These are phyloP conservation scores for Boletus fagicola DNA, from an alignment of 768 basidiomycete genomes.

Conservation along the genomic window DNA sequence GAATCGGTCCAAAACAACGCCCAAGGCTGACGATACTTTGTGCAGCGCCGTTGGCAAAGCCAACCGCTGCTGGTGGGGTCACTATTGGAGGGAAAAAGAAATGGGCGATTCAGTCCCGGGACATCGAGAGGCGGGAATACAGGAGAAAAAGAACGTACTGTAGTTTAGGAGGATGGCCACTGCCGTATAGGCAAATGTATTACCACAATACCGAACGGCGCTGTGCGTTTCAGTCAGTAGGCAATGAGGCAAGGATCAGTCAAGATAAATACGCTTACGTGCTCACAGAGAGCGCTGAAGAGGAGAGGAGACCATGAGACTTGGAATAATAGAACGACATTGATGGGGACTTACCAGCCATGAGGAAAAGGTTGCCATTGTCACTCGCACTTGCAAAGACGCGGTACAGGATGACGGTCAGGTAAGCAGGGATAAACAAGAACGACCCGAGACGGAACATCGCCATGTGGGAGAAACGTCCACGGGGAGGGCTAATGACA, in stretches of 20 bases:
- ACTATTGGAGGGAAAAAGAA: slow-evolving; percentile 43
- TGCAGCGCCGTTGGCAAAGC: slow-evolving; percentile 92
- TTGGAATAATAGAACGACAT: neutral
- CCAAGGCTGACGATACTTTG: slow-evolving; percentile 95
- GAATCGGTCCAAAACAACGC: slow-evolving; percentile 83
- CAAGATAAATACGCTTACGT: slow-evolving; percentile 53
- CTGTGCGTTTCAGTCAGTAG: slow-evolving; percentile 37
- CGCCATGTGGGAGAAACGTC: slow-evolving; percentile 77
- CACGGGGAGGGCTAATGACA: slow-evolving; percentile 64
- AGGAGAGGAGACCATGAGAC: slow-evolving; percentile 5
- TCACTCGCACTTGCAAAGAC: slow-evolving; percentile 65
- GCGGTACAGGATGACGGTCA: slow-evolving; percentile 73
- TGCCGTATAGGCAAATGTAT: slow-evolving; percentile 87
- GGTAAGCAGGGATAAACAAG: slow-evolving; percentile 87
- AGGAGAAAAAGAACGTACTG: slow-evolving; percentile 44
- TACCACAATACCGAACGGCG: slow-evolving; percentile 83
- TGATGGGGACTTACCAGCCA: slow-evolving; percentile 57
- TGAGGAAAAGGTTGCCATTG: slow-evolving; percentile 75
- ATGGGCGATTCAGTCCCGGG: neutral
- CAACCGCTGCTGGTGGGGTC: slow-evolving; percentile 87
- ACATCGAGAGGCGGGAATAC: neutral
- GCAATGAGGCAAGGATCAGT: neutral
- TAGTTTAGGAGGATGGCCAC: slow-evolving; percentile 87
- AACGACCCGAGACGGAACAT: slow-evolving; percentile 89
- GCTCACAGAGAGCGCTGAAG: slow-evolving; percentile 67